Percentiles rank a stretch among this genome's conserved stretches.
Evolutionary conservation across 2,329 filamentous ascomycete genomes (phyloP).

Genomic region (Dichotomopilus funicola): DNA sequence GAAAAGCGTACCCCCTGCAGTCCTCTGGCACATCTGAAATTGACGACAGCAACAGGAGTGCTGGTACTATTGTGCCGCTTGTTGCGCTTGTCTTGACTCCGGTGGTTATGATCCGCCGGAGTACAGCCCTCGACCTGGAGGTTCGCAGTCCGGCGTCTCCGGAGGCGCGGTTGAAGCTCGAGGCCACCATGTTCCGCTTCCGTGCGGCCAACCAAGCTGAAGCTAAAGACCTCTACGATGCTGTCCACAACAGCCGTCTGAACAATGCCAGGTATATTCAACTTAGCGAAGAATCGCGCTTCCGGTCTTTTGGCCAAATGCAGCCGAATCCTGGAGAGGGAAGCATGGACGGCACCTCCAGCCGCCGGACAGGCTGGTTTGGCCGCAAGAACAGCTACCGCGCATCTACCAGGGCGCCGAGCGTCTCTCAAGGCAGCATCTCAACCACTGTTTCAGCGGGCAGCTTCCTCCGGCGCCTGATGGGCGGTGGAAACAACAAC

Average conservation of each 20-base stretch:
- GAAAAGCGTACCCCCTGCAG: slow-evolving; percentile 28
- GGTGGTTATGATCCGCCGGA: slow-evolving; percentile 80
- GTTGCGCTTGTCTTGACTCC: slow-evolving; percentile 82
- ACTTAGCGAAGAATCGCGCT: slow-evolving; percentile 60
- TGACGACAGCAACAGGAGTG: slow-evolving; percentile 28
- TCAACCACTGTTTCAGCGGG: slow-evolving; percentile 55
- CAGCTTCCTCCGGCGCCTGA: slow-evolving; percentile 75
- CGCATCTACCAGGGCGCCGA: slow-evolving; percentile 54
- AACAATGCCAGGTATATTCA: slow-evolving; percentile 85
- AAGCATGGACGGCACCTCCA: slow-evolving; percentile 36
- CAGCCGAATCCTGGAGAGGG: slow-evolving; percentile 43
- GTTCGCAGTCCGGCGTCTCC: slow-evolving; percentile 78
- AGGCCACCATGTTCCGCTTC: slow-evolving; percentile 78
- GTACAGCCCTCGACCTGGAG: slow-evolving; percentile 88
- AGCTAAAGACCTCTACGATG: slow-evolving; percentile 73
- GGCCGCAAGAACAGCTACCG: slow-evolving; percentile 60
- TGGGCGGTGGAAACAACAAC: slow-evolving; percentile 60
- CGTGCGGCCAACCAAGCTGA: slow-evolving; percentile 70
- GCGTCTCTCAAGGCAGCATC: slow-evolving; percentile 63
- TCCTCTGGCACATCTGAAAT: slow-evolving; percentile 30
- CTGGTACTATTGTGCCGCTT: slow-evolving; percentile 39
- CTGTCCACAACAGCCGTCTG: slow-evolving; percentile 83
- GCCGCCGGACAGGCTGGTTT: slow-evolving; percentile 50
- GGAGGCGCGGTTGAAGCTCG: slow-evolving; percentile 62
- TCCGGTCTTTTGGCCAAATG: slow-evolving; percentile 62